phyloP scores from a whole-genome alignment of 352 stramenopile species.

The Globisporangium radiosum region DNA sequence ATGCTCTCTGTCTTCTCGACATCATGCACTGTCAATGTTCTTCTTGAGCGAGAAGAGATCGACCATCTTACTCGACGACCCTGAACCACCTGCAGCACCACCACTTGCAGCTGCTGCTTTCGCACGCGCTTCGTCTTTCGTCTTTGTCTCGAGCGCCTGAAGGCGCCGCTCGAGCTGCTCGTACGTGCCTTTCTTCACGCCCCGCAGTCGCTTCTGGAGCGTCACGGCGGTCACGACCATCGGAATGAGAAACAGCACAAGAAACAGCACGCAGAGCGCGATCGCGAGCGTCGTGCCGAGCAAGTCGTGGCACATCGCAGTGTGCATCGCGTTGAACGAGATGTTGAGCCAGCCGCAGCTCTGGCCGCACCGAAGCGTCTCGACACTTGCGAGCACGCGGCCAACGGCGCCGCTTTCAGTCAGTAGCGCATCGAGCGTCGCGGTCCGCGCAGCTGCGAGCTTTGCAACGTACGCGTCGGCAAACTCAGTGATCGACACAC shows the following conservation, averaged over 20 bases:
- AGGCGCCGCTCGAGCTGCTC: conserved; percentile 66
- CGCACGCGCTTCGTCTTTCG: conserved; percentile 30
- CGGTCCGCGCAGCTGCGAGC: conserved; percentile 31
- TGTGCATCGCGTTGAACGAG: conserved; percentile 72
- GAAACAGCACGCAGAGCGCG: conserved; percentile 69
- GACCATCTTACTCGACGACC: conserved; percentile 19
- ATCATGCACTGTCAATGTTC: conserved; percentile 15
- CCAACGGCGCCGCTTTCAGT: conserved; percentile 38
- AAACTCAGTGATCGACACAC: conserved; percentile 59
- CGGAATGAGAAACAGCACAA: conserved; percentile 67
- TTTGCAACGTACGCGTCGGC: conserved; percentile 48
- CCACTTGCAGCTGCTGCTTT: conserved; percentile 11
- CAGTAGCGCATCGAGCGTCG: conserved; percentile 34
- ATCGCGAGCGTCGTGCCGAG: conserved; percentile 74
- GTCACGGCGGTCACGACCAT: conserved; percentile 65
- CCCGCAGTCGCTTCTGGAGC: conserved; percentile 75
- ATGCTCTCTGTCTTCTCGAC: too few relatives aligned
- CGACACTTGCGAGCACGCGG: conserved; percentile 45
- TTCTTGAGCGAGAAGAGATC: conserved; percentile 51
- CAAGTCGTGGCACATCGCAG: conserved; percentile 64
- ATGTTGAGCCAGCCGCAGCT: conserved; percentile 81
- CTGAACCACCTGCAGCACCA: neutral
- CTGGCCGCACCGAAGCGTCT: conserved; percentile 61
- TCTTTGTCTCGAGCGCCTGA: conserved; percentile 54
- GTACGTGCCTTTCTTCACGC: conserved; percentile 73